Conservation (phyloP, 139 green algal species). For the Ettlia oleoabundans region DNA sequence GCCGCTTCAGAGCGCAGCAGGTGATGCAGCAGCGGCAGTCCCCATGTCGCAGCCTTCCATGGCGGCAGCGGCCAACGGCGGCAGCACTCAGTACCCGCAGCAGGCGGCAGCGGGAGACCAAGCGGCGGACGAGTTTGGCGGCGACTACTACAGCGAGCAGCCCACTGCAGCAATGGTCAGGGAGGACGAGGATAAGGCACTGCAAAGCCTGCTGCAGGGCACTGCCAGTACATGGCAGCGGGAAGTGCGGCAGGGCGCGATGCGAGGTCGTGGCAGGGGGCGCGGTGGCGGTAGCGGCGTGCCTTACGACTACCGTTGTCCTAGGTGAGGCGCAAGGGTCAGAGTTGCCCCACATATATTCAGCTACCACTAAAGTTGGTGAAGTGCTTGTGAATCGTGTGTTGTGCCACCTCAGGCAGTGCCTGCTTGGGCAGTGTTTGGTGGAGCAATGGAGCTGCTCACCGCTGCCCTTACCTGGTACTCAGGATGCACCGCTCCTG, state of each 20-base stretch:
- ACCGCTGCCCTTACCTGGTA: neutral
- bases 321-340: constrained; percentile 25
- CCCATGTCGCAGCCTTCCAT: too few relatives aligned
- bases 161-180: constrained; percentile 27
- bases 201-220: constrained; percentile 40
- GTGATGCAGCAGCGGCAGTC: neutral
- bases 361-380: too few relatives aligned
- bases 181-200: constrained; percentile 40
- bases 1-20: constrained; percentile 34
- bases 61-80: neutral
- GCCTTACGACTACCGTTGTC: constrained; percentile 46
- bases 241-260: constrained; percentile 50
- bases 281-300: constrained; percentile 11
- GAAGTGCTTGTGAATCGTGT: too few relatives aligned
- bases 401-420: too few relatives aligned
- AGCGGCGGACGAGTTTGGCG: constrained; percentile 45
- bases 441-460: too few relatives aligned
- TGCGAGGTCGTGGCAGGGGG: constrained; percentile 37
- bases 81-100: neutral
- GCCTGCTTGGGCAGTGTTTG: too few relatives aligned
- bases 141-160: constrained; percentile 35
- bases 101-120: neutral
- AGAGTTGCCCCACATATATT: neutral
- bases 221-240: constrained; percentile 39
- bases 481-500: neutral